Base-by-base conservation (phyloP, 2,329 filamentous ascomycete genomes). In the Chaetomium olivaceum region DNA sequence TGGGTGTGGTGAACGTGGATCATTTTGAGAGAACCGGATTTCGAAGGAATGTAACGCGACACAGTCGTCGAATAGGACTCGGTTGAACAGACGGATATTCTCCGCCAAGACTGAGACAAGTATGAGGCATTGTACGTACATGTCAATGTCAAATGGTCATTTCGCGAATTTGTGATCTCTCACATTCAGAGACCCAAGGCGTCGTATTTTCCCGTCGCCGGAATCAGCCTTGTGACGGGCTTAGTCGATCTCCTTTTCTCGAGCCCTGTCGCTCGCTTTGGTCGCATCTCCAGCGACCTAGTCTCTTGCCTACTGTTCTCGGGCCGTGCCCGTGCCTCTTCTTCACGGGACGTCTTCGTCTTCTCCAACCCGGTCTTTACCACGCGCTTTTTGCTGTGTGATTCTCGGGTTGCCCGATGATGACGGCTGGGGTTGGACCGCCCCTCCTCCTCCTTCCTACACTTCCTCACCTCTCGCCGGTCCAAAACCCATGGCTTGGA, bases 401-500 rank as follows among this genome's bases (percentile, higher is more conserved):
- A 55, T 23, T 48, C 46, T 12, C n/a, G 62, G 51, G n/a, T 59
- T 21, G 43, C 33, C 63, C 69, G 73, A 27, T 70, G 69, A 14
- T 68, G 65, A 21, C 36, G 36, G 29, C 55, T 55, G 50, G 21
- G 19, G 25, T 16, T 43, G 39, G 39, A 19, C 39, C 25, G 71
- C 66, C 74, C 73, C 65, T 81, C 80, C 9, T 81, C 81, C 65
- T 83, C 79, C 68, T 76, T 80, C 66, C 80, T 80, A 69, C 84
- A 87, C 64, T 75, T 77, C 58, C 81, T 80, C 55, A 88, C 77
- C 61, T 83, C 80, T 64, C 77, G 79, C 25, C 75, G 74, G 33
- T 77, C 80, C 33, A 89, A 70, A n/a, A 81, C 73, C 88, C 88
- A 90, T 0, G 85, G 82, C 63, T 74, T 76, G 3, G 75, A 74